phyloP scores from a whole-genome alignment of 108 stramenopile genomes.

The Schizochytrium sp. region DNA sequence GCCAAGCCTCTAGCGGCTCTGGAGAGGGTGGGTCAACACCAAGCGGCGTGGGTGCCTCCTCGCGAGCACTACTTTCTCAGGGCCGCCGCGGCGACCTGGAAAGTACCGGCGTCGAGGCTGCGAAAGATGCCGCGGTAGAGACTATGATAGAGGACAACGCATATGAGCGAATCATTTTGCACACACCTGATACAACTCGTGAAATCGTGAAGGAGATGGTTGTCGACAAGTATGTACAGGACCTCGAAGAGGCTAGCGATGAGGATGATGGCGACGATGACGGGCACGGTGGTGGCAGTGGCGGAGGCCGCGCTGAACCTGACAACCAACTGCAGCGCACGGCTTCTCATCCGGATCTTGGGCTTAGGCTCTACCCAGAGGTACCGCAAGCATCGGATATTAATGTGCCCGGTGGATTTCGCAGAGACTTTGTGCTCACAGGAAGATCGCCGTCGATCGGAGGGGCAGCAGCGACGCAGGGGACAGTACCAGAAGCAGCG shows the following conservation, averaged over 20 bases:
- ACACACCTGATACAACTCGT: constrained; percentile 38
- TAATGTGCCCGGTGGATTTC: constrained; percentile 56
- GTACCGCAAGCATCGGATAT: constrained; percentile 31
- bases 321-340: constrained; percentile 16
- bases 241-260: constrained; percentile 32
- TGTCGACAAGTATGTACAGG: constrained; percentile 57
- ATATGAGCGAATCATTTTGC: constrained; percentile 13
- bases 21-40: neutral
- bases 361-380: constrained; percentile 10
- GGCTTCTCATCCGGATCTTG: constrained; percentile 21
- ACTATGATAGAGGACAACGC: constrained; percentile 38
- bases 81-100: constrained; percentile 32
- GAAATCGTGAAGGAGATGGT: constrained; percentile 55
- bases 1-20: neutral
- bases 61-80: neutral
- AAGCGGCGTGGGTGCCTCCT: neutral
- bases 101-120: neutral
- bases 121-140: constrained; percentile 35
- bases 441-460: neutral
- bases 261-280: constrained; percentile 26
- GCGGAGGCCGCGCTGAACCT: neutral
- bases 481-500: neutral
- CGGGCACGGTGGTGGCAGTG: neutral
- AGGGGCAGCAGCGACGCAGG: neutral
- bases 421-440: constrained; percentile 36